Base-by-base conservation (phyloP, 768 basidiomycete genomes). In the Rhodosporidiobolus sp. region DNA sequence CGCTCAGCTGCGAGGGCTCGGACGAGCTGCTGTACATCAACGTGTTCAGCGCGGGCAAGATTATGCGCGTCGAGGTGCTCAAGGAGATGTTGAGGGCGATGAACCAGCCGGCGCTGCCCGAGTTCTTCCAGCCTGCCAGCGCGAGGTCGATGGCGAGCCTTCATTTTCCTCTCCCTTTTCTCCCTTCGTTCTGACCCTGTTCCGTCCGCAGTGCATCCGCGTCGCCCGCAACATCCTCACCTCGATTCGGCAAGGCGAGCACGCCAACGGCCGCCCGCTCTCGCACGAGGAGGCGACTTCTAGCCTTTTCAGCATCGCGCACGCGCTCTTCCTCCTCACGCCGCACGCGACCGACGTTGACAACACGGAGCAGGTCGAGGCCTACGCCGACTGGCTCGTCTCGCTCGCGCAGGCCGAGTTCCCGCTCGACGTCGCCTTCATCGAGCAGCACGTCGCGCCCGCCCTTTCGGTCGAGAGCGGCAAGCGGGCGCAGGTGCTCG, bases 141-240 rank as follows among this genome's bases (percentile, higher is more conserved):
- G 69, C 73, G 34, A 22, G 48, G 10, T 63, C 61, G 35, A 75
- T 75, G 65, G 73, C 70, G 34, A 34, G 65, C 38, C 17, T 8
- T 26, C 30, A n/a, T n/a, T n/a, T n/a, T n/a, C n/a, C n/a, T n/a
- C n/a, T n/a, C n/a, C n/a, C n/a, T n/a, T n/a, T 34, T 63, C 7
- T 45, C 49, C 48, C 6, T 53, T 22, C 14, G 34, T 32, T 55
- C 49, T 28, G 38, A 14, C 38, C 38, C 54, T 1, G 28, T 59
- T 34, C 9, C 19, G n/a, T n/a, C 7, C 4, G 20, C 65, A 74
- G 73, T 75, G 69, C 57, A 45, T 56, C 1, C 73, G 73, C 30
- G 69, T 75, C 54, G 54, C 63, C 14, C 69, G 69, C 62, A 75
- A 75, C 63, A 75, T 75, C 58, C 49, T 75, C 30, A 67, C 67